These are phyloP conservation scores for Bauhinia variegata DNA, from an alignment of 306 rosid genomes.

Conservation along the genomic window DNA sequence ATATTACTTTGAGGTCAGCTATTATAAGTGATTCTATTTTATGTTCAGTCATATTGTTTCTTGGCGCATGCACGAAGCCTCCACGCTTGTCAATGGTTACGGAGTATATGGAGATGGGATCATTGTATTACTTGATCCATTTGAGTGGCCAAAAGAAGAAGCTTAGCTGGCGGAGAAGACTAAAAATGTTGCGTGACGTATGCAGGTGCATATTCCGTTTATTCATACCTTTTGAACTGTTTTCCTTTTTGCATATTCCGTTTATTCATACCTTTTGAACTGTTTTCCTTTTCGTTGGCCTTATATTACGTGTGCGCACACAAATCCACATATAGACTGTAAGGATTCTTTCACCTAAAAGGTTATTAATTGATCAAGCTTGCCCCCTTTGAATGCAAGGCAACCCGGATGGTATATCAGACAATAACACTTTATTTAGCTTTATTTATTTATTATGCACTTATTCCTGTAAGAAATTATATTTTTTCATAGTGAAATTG, in stretches of 20 bases:
- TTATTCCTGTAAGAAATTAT: neutral
- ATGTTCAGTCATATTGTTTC: slow-evolving; percentile 97
- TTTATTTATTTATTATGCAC: neutral
- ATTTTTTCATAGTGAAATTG: slow-evolving; percentile 7
- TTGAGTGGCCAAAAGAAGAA: slow-evolving; percentile 89
- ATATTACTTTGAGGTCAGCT: slow-evolving; percentile 31
- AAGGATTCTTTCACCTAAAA: no score
- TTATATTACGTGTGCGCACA: slow-evolving; percentile 1
- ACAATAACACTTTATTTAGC: no score
- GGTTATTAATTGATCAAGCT: no score
- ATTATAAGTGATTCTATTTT: slow-evolving; percentile 35
- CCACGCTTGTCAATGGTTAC: slow-evolving; percentile 97
- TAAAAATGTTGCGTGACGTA: slow-evolving; percentile 91
- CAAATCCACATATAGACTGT: no score
- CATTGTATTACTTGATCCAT: slow-evolving; percentile 90
- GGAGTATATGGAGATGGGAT: slow-evolving; percentile 97
- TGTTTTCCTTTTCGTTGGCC: slow-evolving; percentile 20
- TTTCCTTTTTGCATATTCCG: slow-evolving; percentile 21
- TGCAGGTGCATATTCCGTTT: slow-evolving; percentile 66
- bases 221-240: slow-evolving; percentile 14
- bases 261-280: slow-evolving; percentile 23
- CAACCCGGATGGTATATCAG: no score
- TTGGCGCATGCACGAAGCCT: slow-evolving; percentile 98
- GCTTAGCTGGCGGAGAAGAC: slow-evolving; percentile 87
- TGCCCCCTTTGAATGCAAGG: no score